A percentile compares a stretch with the other conserved stretches of the same genome.
phyloP scores from a whole-genome alignment of 768 basidiomycete species.

The Suillus variegatus region DNA sequence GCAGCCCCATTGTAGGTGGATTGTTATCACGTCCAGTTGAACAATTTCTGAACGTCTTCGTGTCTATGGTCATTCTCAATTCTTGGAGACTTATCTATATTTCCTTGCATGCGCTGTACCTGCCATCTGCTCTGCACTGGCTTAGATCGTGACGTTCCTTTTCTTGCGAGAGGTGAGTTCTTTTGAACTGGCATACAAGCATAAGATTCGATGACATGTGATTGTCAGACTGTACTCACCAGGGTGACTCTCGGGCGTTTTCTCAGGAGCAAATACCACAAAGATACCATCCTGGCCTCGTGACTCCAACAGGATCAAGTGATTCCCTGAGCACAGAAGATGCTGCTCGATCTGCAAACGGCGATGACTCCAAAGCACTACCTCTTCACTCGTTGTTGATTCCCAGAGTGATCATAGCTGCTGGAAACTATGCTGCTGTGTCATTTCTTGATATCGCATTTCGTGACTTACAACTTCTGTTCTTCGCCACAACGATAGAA shows the following conservation, averaged over 20 bases:
- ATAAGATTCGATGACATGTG: neutral
- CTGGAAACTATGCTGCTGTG: constrained; percentile 59
- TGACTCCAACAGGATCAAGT: constrained; percentile 14
- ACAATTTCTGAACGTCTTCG: constrained; percentile 64
- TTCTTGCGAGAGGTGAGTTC: constrained; percentile 56
- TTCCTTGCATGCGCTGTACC: constrained; percentile 72
- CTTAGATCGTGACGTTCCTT: constrained; percentile 51
- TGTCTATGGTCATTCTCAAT: constrained; percentile 33
- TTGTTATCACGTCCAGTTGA: constrained; percentile 66
- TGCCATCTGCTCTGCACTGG: constrained; percentile 56
- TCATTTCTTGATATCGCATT: constrained; percentile 68
- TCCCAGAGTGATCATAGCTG: constrained; percentile 57
- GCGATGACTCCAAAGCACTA: constrained; percentile 37
- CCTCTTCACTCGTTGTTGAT: constrained; percentile 54
- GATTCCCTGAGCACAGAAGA: constrained; percentile 9
- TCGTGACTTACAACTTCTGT: constrained; percentile 67
- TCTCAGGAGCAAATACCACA: constrained; percentile 20
- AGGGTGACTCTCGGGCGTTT: constrained; percentile 29
- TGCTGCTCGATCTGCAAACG: constrained; percentile 2
- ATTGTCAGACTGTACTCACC: constrained; percentile 34
- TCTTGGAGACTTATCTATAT: constrained; percentile 72
- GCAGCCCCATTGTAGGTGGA: constrained; percentile 70
- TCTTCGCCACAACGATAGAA: constrained; percentile 66
- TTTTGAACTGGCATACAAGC: neutral
- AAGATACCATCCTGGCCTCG: neutral